Percentiles rank a stretch among this genome's conserved stretches.
Conservation (phyloP, 169 alveolate genomes). For the Eimeria maxima region DNA sequence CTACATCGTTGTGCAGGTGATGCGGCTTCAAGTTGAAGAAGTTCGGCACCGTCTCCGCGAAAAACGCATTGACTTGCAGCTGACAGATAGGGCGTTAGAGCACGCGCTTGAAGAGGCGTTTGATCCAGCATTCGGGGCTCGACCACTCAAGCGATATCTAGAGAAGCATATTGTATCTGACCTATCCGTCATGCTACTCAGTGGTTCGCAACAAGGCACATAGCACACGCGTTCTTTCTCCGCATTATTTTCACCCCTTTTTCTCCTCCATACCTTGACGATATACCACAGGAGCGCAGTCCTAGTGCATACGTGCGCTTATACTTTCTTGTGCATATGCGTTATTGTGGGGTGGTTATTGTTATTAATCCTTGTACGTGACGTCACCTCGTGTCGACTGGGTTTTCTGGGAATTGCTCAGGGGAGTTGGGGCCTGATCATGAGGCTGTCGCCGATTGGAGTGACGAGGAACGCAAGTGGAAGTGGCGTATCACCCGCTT, state of each 20-base stretch:
- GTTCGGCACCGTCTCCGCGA: constrained; percentile 56
- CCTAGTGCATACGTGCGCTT: background rate
- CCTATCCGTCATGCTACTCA: constrained; percentile 66
- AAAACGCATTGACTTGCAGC: constrained; percentile 12
- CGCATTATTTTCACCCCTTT: background rate
- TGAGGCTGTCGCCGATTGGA: constrained; percentile 63
- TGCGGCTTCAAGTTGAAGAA: constrained; percentile 75
- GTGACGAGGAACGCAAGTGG: constrained; percentile 15
- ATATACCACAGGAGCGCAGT: background rate
- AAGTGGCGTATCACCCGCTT: constrained; percentile 59
- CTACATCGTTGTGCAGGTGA: constrained; percentile 61
- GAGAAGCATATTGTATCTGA: constrained; percentile 80
- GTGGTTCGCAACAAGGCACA: constrained; percentile 40
- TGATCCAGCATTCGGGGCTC: constrained; percentile 85
- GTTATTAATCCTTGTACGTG: background rate
- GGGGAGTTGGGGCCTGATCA: constrained; percentile 55
- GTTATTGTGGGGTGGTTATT: background rate
- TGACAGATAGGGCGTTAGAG: constrained; percentile 50
- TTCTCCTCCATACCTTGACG: background rate
- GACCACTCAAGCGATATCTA: constrained; percentile 83
- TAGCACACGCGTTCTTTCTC: background rate
- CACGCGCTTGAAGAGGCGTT: constrained; percentile 68
- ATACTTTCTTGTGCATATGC: background rate
- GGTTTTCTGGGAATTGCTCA: background rate
- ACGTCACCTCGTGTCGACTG: background rate